Evolutionary conservation across 768 basidiomycete genomes (phyloP).

Genomic region (Udeniomyces megalosporus): DNA sequence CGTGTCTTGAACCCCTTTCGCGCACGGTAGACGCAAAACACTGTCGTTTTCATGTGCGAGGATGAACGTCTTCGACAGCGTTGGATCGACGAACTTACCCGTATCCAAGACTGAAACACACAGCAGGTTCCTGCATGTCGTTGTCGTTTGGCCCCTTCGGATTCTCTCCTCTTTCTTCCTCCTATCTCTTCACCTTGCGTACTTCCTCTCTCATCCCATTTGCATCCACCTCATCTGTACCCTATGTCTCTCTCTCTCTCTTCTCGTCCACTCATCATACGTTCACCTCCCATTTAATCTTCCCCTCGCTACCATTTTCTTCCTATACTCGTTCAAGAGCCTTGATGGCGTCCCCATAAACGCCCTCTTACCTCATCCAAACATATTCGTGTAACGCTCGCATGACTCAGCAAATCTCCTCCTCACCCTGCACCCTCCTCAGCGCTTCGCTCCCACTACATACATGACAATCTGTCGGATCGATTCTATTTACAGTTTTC

Average conservation of each 20-base stretch:
- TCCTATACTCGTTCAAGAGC: no score
- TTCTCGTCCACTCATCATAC: constrained; percentile 33
- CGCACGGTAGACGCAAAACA: neutral
- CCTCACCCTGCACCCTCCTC: no score
- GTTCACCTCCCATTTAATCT: constrained; percentile 31
- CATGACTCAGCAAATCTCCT: no score
- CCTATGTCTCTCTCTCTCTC: constrained; percentile 31
- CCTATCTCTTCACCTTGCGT: constrained; percentile 13
- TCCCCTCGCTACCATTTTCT: constrained; percentile 30
- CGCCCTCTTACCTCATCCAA: no score
- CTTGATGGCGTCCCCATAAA: no score
- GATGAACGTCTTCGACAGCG: neutral
- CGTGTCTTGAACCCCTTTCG: neutral
- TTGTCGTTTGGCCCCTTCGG: no score
- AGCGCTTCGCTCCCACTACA: no score
- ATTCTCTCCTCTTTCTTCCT: neutral
- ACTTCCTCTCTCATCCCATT: neutral
- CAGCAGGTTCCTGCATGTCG: no score
- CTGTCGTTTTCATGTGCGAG: constrained; percentile 10
- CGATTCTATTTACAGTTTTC: no score
- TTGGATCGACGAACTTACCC: constrained; percentile 7
- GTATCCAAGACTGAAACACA: constrained; percentile 5
- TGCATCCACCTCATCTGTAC: neutral
- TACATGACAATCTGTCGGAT: no score
- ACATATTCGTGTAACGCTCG: no score